These are phyloP conservation scores for Umbelopsis sp. DNA, from an alignment of 371 early-diverging fungal species.

Conservation along the genomic window DNA sequence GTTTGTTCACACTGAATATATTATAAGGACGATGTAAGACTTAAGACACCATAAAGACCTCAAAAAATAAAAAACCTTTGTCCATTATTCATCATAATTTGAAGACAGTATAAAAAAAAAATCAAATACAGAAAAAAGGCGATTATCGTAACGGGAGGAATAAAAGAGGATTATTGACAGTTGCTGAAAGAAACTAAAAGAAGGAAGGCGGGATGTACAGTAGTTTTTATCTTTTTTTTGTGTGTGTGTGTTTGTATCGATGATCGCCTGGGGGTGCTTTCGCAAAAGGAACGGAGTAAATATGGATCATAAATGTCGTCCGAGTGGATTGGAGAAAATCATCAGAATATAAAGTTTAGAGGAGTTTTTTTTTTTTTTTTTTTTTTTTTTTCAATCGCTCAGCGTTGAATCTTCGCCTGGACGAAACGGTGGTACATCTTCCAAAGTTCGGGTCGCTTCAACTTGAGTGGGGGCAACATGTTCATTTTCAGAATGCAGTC, in stretches of 20 bases:
- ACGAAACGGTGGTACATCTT: slow-evolving; percentile 4
- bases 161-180: too few species aligned
- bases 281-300: neutral
- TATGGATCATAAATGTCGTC: neutral
- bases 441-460: neutral
- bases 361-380: neutral
- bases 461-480: neutral
- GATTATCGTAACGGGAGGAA: too few species aligned
- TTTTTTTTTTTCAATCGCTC: slow-evolving; percentile 3
- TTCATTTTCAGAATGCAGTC: neutral
- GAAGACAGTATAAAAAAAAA: too few species aligned
- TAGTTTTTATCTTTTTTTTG: too few species aligned
- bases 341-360: neutral
- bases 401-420: slow-evolving; percentile 8
- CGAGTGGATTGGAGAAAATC: too few species aligned
- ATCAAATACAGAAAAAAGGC: too few species aligned
- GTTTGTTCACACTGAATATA: neutral
- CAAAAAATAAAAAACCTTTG: neutral
- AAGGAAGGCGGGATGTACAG: too few species aligned
- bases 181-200: too few species aligned
- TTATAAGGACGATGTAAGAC: neutral
- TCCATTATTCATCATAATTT: too few species aligned
- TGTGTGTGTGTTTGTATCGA: too few species aligned
- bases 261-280: neutral
- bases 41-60: neutral